Conservation (phyloP, 805 yeast genomes). For the Candida silvatica region DNA sequence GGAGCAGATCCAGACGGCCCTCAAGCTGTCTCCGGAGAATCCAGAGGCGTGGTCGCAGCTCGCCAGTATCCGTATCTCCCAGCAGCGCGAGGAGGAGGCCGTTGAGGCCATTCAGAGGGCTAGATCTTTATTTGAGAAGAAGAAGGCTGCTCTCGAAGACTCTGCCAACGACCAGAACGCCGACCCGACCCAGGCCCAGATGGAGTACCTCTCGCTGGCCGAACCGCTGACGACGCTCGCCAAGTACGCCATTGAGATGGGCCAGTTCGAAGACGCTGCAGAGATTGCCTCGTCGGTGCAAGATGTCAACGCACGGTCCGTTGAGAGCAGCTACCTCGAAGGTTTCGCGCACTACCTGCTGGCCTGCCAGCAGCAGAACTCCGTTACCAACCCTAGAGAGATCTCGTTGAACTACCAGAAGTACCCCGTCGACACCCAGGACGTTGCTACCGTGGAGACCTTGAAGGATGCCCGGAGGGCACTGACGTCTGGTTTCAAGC, state of each 20-base stretch:
- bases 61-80: conserved; percentile 86
- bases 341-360: conserved; percentile 61
- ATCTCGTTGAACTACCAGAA: conserved; percentile 34
- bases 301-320: conserved; percentile 76
- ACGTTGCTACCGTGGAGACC: conserved; percentile 22
- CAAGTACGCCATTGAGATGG: conserved; percentile 72
- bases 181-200: conserved; percentile 28
- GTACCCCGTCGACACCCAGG: conserved; percentile 17
- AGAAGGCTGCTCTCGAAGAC: conserved; percentile 40
- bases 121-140: conserved; percentile 59
- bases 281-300: conserved; percentile 58
- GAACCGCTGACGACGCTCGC: conserved; percentile 69
- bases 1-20: conserved; percentile 52
- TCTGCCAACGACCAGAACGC: conserved; percentile 25
- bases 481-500: conserved; percentile 27
- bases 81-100: conserved; percentile 71
- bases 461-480: conserved; percentile 34
- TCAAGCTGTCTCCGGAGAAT: conserved; percentile 47
- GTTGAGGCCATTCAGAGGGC: conserved; percentile 53
- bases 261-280: conserved; percentile 55
- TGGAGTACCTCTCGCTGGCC: conserved; percentile 55
- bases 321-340: conserved; percentile 77
- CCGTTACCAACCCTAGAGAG: conserved; percentile 9
- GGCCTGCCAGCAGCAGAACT: conserved; percentile 28
- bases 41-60: conserved; percentile 79